Conservation (phyloP, 495 filamentous ascomycete species). For the Neurospora sp. region DNA sequence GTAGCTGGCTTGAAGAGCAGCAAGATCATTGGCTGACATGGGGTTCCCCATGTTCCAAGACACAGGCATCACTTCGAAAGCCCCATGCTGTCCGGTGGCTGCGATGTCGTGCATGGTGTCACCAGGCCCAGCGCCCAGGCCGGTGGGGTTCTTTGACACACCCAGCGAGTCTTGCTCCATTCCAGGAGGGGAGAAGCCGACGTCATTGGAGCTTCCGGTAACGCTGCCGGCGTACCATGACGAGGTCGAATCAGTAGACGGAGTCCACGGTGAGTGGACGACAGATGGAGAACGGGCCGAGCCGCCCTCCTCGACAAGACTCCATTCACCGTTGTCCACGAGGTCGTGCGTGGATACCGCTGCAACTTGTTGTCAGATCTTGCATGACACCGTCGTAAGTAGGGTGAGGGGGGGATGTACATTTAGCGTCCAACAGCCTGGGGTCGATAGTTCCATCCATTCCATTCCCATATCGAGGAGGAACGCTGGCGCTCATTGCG, state of each 20-base stretch:
- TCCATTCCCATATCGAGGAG: not conserved
- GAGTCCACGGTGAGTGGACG: not conserved
- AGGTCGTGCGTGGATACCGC: not conserved
- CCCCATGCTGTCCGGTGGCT: not conserved
- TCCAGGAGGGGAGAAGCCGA: not conserved
- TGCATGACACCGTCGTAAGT: not conserved
- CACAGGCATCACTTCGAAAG: not conserved
- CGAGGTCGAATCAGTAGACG: too few relatives aligned
- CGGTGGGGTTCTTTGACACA: too few relatives aligned
- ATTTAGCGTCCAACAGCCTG: too few relatives aligned
- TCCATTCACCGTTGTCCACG: not conserved
- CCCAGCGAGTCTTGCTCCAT: too few relatives aligned
- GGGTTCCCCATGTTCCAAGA: not conserved
- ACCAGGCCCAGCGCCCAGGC: not conserved
- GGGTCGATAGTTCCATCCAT: not conserved
- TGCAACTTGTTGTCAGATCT: not conserved
- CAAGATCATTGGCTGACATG: not conserved
- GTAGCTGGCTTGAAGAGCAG: not conserved
- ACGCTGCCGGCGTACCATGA: not conserved
- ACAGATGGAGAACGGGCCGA: not conserved
- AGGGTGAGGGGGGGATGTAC: not conserved
- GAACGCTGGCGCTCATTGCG: not conserved
- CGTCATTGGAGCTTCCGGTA: not conserved
- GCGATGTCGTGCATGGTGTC: not conserved
- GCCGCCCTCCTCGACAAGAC: not conserved